These are phyloP conservation scores for Penicillium soppii DNA, from an alignment of 495 filamentous ascomycete genomes.

Conservation along the genomic window DNA sequence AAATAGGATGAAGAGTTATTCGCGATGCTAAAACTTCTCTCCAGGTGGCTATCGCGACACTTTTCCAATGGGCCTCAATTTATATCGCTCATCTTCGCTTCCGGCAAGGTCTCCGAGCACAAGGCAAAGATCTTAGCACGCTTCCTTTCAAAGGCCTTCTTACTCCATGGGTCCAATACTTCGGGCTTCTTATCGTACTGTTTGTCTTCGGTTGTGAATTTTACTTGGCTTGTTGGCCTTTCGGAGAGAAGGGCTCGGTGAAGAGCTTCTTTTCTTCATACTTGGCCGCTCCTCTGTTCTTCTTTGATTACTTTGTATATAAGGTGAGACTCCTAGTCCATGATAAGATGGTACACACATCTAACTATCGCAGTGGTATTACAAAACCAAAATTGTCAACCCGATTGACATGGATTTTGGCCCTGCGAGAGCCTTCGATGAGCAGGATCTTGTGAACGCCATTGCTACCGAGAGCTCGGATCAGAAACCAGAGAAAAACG, in stretches of 20 bases:
- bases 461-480: slow-evolving; percentile 3
- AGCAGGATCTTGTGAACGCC: slow-evolving; percentile 20
- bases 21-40: too few species aligned
- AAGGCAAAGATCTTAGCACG: slow-evolving; percentile 49
- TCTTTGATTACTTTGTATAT: slow-evolving; percentile 28
- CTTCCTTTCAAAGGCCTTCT: slow-evolving; percentile 57
- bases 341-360: too few species aligned
- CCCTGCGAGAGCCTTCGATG: slow-evolving; percentile 24
- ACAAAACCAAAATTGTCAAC: slow-evolving; percentile 26
- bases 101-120: slow-evolving; percentile 51
- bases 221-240: slow-evolving; percentile 42
- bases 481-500: background rate
- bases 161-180: slow-evolving; percentile 61
- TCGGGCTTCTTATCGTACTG: slow-evolving; percentile 55
- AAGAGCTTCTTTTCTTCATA: slow-evolving; percentile 32
- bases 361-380: slow-evolving; percentile 13
- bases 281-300: slow-evolving; percentile 29
- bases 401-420: slow-evolving; percentile 26
- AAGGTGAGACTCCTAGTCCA: slow-evolving; percentile 12
- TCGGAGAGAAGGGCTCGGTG: slow-evolving; percentile 25
- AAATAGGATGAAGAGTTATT: background rate
- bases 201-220: slow-evolving; percentile 64
- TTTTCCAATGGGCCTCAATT: slow-evolving; percentile 53
- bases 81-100: slow-evolving; percentile 65
- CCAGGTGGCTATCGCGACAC: slow-evolving; percentile 28